phyloP scores from a whole-genome alignment of 208 protist genomes.

The Angomonas deanei region DNA sequence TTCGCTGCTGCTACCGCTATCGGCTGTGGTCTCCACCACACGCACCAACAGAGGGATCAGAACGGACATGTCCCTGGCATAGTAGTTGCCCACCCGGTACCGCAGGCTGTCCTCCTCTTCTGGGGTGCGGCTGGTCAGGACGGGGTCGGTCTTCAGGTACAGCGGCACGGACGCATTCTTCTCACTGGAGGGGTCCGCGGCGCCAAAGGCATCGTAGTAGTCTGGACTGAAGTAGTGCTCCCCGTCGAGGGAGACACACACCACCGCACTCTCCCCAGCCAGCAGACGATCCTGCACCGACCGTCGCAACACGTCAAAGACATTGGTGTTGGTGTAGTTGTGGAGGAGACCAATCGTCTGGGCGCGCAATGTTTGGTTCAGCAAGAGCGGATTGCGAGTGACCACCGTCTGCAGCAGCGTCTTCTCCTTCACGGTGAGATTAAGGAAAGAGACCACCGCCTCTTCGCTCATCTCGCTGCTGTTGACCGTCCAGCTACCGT shows the following conservation, averaged over 20 bases:
- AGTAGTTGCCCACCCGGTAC: slow-evolving; percentile 2
- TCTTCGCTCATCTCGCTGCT: background rate
- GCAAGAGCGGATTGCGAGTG: background rate
- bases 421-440: background rate
- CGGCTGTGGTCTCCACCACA: slow-evolving; percentile 5
- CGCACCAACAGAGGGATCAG: slow-evolving; percentile 10
- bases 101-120: background rate
- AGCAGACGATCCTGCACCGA: background rate
- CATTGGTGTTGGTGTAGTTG: slow-evolving; percentile 1
- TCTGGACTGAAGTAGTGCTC: slow-evolving; percentile 64
- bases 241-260: slow-evolving; percentile 57
- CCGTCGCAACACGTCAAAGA: background rate
- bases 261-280: slow-evolving; percentile 32
- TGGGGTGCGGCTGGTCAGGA: background rate
- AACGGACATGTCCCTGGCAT: slow-evolving; percentile 9
- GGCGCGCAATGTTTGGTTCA: background rate
- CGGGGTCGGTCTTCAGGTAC: background rate
- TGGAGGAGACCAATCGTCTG: background rate
- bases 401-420: background rate
- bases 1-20: background rate
- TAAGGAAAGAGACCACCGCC: no score
- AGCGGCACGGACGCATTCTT: background rate
- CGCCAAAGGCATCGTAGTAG: background rate
- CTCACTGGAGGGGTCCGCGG: slow-evolving; percentile 1
- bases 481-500: background rate